Evolutionary conservation across 441 rosid species (phyloP).

Genomic region (Biscutella laevigata): DNA sequence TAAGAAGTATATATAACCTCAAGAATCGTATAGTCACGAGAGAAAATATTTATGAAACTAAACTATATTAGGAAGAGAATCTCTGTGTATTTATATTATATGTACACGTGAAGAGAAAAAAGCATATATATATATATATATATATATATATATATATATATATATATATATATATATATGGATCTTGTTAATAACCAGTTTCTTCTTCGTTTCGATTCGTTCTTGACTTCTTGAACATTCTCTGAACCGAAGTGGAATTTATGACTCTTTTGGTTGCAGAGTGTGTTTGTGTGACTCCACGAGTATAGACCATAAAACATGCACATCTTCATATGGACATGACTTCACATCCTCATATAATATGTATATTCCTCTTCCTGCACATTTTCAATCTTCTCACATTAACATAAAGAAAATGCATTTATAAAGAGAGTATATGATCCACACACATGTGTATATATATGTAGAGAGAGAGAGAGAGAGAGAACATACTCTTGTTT

Average conservation of each 20-base stretch:
- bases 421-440: neutral
- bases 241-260: slow-evolving; percentile 13
- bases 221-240: slow-evolving; percentile 12
- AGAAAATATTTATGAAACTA: neutral
- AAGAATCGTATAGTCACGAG: neutral
- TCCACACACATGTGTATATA: neutral
- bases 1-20: neutral
- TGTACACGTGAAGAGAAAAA: slow-evolving; percentile 16
- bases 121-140: no score
- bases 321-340: slow-evolving; percentile 85
- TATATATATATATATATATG: no score
- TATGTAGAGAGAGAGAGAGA: neutral
- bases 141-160: no score
- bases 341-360: slow-evolving; percentile 87
- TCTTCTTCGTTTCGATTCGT: slow-evolving; percentile 9
- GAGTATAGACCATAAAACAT: slow-evolving; percentile 80
- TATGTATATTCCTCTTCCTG: slow-evolving; percentile 94
- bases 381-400: slow-evolving; percentile 1
- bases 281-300: slow-evolving; percentile 63
- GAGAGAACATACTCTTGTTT: slow-evolving; percentile 40
- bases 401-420: slow-evolving; percentile 5
- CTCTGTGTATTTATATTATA: slow-evolving; percentile 21
- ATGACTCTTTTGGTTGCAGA: slow-evolving; percentile 41
- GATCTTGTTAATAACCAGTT: neutral
- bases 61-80: slow-evolving; percentile 4